Conservation (phyloP, 805 yeast genomes). For the Metschnikowia bowlesiae region DNA sequence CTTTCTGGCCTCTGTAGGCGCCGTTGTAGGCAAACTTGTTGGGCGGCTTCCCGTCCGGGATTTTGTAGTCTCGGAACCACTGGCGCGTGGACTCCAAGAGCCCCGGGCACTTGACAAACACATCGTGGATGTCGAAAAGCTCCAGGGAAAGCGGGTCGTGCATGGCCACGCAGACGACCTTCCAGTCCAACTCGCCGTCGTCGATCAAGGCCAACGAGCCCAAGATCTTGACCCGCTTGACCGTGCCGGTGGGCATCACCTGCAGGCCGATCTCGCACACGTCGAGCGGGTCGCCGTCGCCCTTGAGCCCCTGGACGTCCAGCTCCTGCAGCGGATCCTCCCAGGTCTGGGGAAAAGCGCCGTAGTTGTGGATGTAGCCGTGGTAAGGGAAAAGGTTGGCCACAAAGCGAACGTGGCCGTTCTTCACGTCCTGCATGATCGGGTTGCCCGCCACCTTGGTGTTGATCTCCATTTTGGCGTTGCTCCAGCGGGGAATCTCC, state of each 20-base stretch:
- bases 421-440: slow-evolving; percentile 94
- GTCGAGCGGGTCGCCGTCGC: slow-evolving; percentile 95
- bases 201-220: slow-evolving; percentile 95
- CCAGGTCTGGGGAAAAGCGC: slow-evolving; percentile 97
- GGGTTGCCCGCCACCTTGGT: slow-evolving; percentile 86
- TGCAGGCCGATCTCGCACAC: slow-evolving; percentile 85
- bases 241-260: slow-evolving; percentile 63
- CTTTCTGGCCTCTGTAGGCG: slow-evolving; percentile 79
- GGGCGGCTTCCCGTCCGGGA: slow-evolving; percentile 97
- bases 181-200: slow-evolving; percentile 90
- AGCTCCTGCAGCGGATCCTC: slow-evolving; percentile 62
- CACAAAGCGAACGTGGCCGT: slow-evolving; percentile 93
- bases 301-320: slow-evolving; percentile 47
- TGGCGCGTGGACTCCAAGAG: slow-evolving; percentile 88
- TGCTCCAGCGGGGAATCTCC: slow-evolving; percentile 98
- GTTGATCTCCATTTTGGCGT: slow-evolving; percentile 93
- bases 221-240: slow-evolving; percentile 84
- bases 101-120: slow-evolving; percentile 86
- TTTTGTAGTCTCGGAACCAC: slow-evolving; percentile 98
- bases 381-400: slow-evolving; percentile 98
- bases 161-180: slow-evolving; percentile 77
- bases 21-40: slow-evolving; percentile 97
- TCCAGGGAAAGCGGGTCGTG: slow-evolving; percentile 86
- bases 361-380: slow-evolving; percentile 97
- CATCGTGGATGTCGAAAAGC: slow-evolving; percentile 87